A percentile compares a stretch with the other conserved stretches of the same genome.
Evolutionary conservation across 768 basidiomycete species (phyloP).

Genomic region (Auriscalpium orientale): DNA sequence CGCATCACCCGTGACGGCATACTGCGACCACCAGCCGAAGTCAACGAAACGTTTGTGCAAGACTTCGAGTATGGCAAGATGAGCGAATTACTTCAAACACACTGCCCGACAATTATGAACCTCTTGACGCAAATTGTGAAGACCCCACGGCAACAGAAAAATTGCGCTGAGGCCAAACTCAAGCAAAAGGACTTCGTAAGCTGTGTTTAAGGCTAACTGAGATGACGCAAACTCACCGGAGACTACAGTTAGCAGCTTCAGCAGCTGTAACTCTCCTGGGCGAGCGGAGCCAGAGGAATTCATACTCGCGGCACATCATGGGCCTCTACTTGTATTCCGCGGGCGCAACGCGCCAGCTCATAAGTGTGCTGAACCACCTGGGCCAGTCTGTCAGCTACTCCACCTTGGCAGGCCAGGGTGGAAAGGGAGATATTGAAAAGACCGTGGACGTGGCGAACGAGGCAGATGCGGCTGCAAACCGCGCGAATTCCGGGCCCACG

Average conservation of each 20-base stretch:
- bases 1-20: neutral
- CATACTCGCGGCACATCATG: conserved; percentile 5
- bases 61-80: conserved; percentile 1
- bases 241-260: neutral
- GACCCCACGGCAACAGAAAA: neutral
- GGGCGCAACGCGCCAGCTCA: conserved; percentile 7
- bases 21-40: neutral
- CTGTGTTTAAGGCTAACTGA: neutral
- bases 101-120: conserved; percentile 6
- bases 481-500: neutral
- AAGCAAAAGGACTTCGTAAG: neutral
- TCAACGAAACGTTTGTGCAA: conserved; percentile 1
- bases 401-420: conserved; percentile 1
- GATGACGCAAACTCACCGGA: neutral
- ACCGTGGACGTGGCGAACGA: neutral
- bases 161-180: neutral
- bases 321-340: conserved; percentile 11
- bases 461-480: neutral
- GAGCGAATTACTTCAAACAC: neutral
- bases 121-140: conserved; percentile 4
- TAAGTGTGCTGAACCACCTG: conserved; percentile 6
- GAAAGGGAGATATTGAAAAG: neutral
- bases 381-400: conserved; percentile 17
- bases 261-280: conserved; percentile 1
- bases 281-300: conserved; percentile 7